Conservation (phyloP, 371 early-diverging fungal genomes). For the Entomophthora muscae region DNA sequence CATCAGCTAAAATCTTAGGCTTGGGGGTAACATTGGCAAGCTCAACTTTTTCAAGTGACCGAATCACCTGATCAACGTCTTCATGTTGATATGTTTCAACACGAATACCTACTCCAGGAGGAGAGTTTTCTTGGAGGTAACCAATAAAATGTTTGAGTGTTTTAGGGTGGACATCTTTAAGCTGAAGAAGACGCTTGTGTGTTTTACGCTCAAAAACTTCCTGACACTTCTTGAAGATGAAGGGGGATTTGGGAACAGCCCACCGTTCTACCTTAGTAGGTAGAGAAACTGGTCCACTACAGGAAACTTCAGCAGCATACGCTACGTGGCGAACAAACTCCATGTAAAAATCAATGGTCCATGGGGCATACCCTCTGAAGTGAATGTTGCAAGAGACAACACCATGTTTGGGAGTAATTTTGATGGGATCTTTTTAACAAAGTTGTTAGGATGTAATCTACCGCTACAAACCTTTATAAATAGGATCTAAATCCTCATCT, state of each 20-base stretch:
- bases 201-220: constrained; percentile 88
- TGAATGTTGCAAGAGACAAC: constrained; percentile 54
- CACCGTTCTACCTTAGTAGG: constrained; percentile 68
- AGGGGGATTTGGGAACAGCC: constrained; percentile 86
- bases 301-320: constrained; percentile 51
- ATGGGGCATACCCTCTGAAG: constrained; percentile 49
- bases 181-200: constrained; percentile 63
- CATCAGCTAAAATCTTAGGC: constrained; percentile 5
- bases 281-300: constrained; percentile 49
- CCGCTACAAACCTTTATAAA: not conserved
- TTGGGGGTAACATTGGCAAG: constrained; percentile 1
- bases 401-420: constrained; percentile 35
- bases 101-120: constrained; percentile 59
- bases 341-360: constrained; percentile 70
- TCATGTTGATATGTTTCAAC: constrained; percentile 51
- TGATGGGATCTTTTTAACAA: constrained; percentile 19
- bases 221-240: constrained; percentile 89
- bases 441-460: not conserved
- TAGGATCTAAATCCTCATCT: not conserved
- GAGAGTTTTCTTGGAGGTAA: constrained; percentile 52
- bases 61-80: constrained; percentile 17
- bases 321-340: constrained; percentile 76
- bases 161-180: constrained; percentile 62
- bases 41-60: not conserved
- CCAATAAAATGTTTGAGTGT: constrained; percentile 55